Evolutionary conservation across 2,329 filamentous ascomycete genomes (phyloP).

Genomic region (Epicoccum nigrum): DNA sequence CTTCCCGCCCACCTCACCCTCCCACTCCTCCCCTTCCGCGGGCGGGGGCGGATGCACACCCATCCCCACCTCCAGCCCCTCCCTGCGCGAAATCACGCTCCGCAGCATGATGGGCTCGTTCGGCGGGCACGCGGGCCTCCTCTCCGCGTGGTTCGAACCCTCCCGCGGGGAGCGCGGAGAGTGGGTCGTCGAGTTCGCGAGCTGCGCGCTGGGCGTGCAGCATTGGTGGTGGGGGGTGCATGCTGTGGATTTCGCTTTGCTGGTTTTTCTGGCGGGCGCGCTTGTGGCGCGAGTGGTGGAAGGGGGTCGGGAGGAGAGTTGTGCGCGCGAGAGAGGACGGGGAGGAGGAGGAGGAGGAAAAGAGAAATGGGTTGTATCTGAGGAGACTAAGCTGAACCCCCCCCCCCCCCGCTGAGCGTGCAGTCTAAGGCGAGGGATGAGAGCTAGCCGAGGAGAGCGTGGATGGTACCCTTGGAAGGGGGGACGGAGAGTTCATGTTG

Average conservation of each 20-base stretch:
- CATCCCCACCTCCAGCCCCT: conserved; percentile 51
- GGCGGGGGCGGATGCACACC: conserved; percentile 18
- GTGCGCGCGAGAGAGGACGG: neutral
- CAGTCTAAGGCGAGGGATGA: neutral
- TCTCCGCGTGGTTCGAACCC: conserved; percentile 88
- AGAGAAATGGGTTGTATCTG: too few relatives aligned
- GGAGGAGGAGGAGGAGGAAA: neutral
- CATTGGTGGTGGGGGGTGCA: conserved; percentile 95
- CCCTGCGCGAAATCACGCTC: conserved; percentile 87
- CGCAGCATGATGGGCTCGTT: conserved; percentile 98
- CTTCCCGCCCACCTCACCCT: conserved; percentile 21
- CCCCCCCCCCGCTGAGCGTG: too few relatives aligned
- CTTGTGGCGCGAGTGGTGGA: neutral
- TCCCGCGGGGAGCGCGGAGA: conserved; percentile 71
- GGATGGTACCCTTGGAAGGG: too few relatives aligned
- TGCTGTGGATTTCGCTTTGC: conserved; percentile 50
- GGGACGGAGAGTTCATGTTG: too few relatives aligned
- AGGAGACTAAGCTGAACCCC: too few relatives aligned
- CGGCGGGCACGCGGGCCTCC: conserved; percentile 85
- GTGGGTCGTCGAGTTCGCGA: conserved; percentile 82
- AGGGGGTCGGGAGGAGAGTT: neutral
- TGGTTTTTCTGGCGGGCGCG: neutral
- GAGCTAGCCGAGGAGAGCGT: neutral
- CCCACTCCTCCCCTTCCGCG: conserved; percentile 49
- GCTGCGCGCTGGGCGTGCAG: conserved; percentile 81